Evolutionary conservation across 1,139 yeast genomes (phyloP), one percentile per base, ranked within the genome.

Genomic region (Taphrina populina): DNA sequence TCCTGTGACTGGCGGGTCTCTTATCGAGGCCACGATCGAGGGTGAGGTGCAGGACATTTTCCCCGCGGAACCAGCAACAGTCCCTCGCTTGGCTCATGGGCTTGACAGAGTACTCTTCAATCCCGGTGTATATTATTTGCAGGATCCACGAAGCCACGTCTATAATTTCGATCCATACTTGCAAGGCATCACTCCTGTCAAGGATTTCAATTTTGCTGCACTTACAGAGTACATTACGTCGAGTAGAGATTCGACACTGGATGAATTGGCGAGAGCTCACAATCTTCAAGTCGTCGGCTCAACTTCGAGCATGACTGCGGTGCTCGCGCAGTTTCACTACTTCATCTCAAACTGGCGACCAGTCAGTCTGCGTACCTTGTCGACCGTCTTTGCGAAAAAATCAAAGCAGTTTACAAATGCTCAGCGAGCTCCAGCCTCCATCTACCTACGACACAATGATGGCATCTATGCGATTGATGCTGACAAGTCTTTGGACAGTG

Each of bases 271-370:
- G 0, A 63, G 63, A 8, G 61, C 67, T 4, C 58, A 70, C 21
- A 65, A 70, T 15, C 70, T 73, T 23, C 75, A 73, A 58, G 90
- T 76, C 66, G 80, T 79, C 60, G 85, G 95, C 1, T 88, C 96
- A 0, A 88, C 97, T 0, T 85, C 95, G 20, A 84, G 96, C 1
- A 77, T 92, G 84, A 88, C 97, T 0, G 76, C 83, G 0, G 71
- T 83, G 0, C 73, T 92, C 52, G 75, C 82, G 10, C 95, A 88
- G 57, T 73, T 90, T 61, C 96, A 92, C 69, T 75, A 70, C 59
- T 66, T 83, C 19, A 65, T 92, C 10, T 80, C 95, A 26, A 82
- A 83, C 64, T 75, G 79, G 64, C 72, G 84, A 54, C 77, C 76
- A 1, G 74, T 78, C 1, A 75, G 76, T 52, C 67, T 77, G 2